These are phyloP conservation scores for Picea abies DNA, from an alignment of 83 land plant genomes.

Conservation along the genomic window DNA sequence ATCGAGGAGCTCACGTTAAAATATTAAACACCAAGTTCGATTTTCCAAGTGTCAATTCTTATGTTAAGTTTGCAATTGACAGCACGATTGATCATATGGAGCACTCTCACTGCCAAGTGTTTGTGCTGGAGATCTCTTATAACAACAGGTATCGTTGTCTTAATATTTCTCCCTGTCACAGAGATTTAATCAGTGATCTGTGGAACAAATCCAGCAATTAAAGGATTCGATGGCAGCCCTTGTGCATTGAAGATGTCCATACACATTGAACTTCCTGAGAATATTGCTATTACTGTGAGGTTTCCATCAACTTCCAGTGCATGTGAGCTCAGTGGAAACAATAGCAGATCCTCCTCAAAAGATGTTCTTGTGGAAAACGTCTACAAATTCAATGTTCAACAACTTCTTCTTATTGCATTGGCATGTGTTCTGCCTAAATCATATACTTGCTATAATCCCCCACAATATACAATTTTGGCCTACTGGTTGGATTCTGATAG, in stretches of 20 bases:
- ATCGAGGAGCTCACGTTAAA: no score
- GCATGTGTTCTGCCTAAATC: constrained; percentile 64
- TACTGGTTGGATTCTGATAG: constrained; percentile 50
- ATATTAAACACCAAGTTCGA: no score
- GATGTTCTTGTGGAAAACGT: constrained; percentile 26
- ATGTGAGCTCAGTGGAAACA: not conserved
- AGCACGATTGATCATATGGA: no score
- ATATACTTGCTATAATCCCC: constrained; percentile 58
- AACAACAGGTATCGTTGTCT: no score
- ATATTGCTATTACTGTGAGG: constrained; percentile 34
- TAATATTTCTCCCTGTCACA: no score
- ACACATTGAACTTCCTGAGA: constrained; percentile 45
- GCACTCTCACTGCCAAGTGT: no score
- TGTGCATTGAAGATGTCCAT: constrained; percentile 39
- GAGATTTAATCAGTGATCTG: no score
- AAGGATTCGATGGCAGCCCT: no score
- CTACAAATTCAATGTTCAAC: constrained; percentile 51
- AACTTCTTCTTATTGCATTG: constrained; percentile 58
- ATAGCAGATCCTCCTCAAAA: not conserved
- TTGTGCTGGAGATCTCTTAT: no score
- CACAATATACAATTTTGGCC: constrained; percentile 41
- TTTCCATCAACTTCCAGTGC: constrained; percentile 27
- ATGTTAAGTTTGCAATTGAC: no score
- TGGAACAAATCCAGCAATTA: no score
- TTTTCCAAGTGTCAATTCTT: no score